A percentile compares a stretch with the other conserved stretches of the same genome.
These are phyloP conservation scores for Kluyveromyces marxianus DNA, from an alignment of 1,139 yeast species.

Conservation along the genomic window DNA sequence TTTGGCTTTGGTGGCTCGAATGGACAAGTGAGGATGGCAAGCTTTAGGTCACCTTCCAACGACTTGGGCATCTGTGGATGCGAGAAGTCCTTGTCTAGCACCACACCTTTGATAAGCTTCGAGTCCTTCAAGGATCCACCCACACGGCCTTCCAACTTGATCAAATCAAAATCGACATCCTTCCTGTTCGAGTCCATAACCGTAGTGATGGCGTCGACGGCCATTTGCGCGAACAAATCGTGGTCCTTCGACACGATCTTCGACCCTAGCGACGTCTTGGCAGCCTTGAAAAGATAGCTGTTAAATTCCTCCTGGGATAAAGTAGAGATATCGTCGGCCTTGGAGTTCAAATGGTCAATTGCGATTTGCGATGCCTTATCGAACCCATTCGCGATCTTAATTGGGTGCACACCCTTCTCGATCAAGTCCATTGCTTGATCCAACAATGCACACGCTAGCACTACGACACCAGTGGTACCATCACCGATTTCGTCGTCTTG, in stretches of 20 bases:
- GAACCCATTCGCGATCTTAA: constrained; percentile 92
- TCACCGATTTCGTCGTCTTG: constrained; percentile 99
- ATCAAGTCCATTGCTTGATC: constrained; percentile 93
- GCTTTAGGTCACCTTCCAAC: constrained; percentile 62
- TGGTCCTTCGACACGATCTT: constrained; percentile 93
- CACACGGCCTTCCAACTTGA: constrained; percentile 90
- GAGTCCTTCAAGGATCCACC: constrained; percentile 93
- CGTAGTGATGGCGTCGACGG: constrained; percentile 89
- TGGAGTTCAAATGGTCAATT: constrained; percentile 61
- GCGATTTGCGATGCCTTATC: constrained; percentile 96
- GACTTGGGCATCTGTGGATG: constrained; percentile 96
- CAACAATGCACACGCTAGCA: constrained; percentile 84
- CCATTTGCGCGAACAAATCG: constrained; percentile 91
- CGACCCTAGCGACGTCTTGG: constrained; percentile 90
- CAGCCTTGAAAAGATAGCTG: constrained; percentile 69
- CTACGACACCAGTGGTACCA: constrained; percentile 99
- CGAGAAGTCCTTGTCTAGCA: constrained; percentile 91
- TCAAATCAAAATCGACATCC: constrained; percentile 94
- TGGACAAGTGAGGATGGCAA: constrained; percentile 95
- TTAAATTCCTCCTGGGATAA: constrained; percentile 35
- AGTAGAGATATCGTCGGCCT: constrained; percentile 43
- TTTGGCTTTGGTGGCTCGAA: constrained; percentile 99
- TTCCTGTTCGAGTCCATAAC: constrained; percentile 89
- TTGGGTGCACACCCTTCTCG: constrained; percentile 96
- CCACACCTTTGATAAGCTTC: constrained; percentile 77